A percentile compares a stretch with the other conserved stretches of the same genome.
Evolutionary conservation across 495 filamentous ascomycete species (phyloP).

Genomic region (Neurospora sp.): DNA sequence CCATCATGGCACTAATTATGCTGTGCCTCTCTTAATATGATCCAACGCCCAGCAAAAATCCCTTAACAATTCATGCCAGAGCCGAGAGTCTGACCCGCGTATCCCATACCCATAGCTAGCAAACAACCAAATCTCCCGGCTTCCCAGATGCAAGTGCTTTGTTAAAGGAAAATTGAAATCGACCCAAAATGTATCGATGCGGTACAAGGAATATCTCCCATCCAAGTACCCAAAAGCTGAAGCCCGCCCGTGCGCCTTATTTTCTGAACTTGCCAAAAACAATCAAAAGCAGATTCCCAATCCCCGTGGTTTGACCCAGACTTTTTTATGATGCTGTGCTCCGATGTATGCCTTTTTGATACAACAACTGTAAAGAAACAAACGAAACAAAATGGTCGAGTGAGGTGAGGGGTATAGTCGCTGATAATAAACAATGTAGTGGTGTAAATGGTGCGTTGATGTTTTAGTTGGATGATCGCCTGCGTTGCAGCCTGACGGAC

Average conservation of each 20-base stretch:
- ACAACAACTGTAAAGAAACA: constrained; percentile 33
- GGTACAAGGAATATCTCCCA: not conserved
- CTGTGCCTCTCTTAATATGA: not conserved
- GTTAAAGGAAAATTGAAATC: not conserved
- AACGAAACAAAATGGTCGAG: constrained; percentile 22
- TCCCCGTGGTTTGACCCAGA: constrained; percentile 6
- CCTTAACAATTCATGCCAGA: not conserved
- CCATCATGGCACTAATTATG: not conserved
- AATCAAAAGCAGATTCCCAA: not conserved
- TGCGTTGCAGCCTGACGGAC: constrained; percentile 50
- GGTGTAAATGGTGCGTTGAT: not conserved
- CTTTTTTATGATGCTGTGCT: constrained; percentile 45
- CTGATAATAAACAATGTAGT: constrained; percentile 8
- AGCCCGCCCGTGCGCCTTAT: not conserved
- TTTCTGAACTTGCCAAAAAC: not conserved
- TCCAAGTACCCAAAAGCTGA: not conserved
- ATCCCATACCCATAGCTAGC: not conserved
- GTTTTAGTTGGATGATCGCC: constrained; percentile 35
- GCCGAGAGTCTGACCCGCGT: not conserved
- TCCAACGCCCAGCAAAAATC: not conserved
- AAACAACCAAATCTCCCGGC: not conserved
- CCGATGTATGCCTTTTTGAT: constrained; percentile 42
- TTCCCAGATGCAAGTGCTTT: not conserved
- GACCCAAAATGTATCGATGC: not conserved
- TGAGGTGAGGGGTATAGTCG: constrained; percentile 29